Percentiles rank a stretch among this genome's conserved stretches.
Conservation (phyloP, 371 early-diverging fungal genomes). For the Mucor saturninus region DNA sequence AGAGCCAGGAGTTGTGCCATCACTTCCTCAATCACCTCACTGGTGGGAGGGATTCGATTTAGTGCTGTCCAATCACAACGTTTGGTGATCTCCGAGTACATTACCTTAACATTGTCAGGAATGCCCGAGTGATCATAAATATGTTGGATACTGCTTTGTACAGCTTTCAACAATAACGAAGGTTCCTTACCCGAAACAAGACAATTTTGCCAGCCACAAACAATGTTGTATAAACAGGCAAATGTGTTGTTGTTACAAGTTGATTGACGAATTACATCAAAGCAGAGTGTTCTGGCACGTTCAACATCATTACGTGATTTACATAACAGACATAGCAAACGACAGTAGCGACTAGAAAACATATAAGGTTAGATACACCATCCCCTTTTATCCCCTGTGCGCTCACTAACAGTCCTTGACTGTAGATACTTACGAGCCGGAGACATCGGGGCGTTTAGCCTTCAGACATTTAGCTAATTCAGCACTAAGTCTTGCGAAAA, state of each 20-base stretch:
- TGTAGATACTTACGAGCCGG: neutral
- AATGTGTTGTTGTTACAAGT: neutral
- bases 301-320: neutral
- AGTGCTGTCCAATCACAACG: too few species aligned
- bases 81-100: too few species aligned
- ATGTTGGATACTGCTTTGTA: neutral
- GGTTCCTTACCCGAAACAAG: neutral
- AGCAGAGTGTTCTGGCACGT: neutral
- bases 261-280: neutral
- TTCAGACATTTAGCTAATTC: neutral
- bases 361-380: neutral
- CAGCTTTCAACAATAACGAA: neutral
- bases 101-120: too few species aligned
- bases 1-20: too few species aligned
- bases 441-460: neutral
- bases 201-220: neutral
- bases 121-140: too few species aligned
- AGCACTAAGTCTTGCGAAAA: neutral
- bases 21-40: too few species aligned
- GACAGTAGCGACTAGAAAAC: neutral
- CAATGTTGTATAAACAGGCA: neutral
- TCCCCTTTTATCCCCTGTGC: too few species aligned
- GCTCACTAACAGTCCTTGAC: too few species aligned
- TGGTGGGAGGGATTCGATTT: too few species aligned
- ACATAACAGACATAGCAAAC: neutral